A percentile compares a stretch with the other conserved stretches of the same genome.
Evolutionary conservation across 257 asterid genomes (phyloP).

Genomic region (Solanum peruvianum): DNA sequence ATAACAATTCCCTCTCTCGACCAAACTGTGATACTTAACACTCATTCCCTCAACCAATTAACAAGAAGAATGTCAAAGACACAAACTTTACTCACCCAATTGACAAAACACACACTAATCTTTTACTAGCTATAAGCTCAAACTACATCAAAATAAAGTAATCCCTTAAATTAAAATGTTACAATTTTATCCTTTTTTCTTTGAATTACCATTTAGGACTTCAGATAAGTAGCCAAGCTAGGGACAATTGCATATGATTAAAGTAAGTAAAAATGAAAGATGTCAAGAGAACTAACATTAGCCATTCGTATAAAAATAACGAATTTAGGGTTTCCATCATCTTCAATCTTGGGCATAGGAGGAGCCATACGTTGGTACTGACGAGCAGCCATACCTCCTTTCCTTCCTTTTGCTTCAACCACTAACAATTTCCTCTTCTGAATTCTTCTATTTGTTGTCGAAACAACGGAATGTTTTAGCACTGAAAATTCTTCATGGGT

Average conservation of each 20-base stretch:
- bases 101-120: not conserved
- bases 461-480: conserved; percentile 37
- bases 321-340: conserved; percentile 94
- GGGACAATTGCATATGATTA: not conserved
- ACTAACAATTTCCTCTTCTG: conserved; percentile 17
- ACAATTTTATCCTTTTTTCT: no score
- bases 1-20: not conserved
- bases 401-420: conserved; percentile 80
- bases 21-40: not conserved
- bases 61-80: not conserved
- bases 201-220: no score
- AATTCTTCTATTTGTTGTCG: conserved; percentile 7
- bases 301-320: conserved; percentile 94
- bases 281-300: conserved; percentile 24
- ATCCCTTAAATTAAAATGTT: no score
- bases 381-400: conserved; percentile 81
- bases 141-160: not conserved
- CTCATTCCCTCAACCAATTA: not conserved
- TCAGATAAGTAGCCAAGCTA: no score
- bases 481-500: conserved; percentile 20
- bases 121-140: not conserved
- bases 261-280: not conserved
- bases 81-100: not conserved
- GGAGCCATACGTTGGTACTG: conserved; percentile 58
- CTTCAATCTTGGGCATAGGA: conserved; percentile 83